A percentile compares a stretch with the other conserved stretches of the same genome.
Conservation (phyloP, 352 stramenopile genomes). For the Plasmopara halstedii region DNA sequence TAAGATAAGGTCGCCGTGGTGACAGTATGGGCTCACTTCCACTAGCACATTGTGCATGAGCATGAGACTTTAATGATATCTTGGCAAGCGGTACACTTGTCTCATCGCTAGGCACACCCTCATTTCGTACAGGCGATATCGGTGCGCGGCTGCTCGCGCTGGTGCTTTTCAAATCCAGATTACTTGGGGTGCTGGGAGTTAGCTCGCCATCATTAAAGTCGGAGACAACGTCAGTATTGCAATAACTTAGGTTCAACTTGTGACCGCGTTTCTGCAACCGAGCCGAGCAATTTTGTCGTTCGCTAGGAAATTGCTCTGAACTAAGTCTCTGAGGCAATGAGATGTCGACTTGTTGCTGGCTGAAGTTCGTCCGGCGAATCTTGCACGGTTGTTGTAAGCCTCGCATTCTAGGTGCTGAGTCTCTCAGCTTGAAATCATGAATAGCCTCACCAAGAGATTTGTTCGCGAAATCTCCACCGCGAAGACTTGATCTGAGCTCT, state of each 20-base stretch:
- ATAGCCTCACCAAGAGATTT: slow-evolving; percentile 58
- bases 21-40: neutral
- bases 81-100: slow-evolving; percentile 8
- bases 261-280: no score
- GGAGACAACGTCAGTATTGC: neutral
- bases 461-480: slow-evolving; percentile 59
- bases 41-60: no score
- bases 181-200: slow-evolving; percentile 16
- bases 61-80: neutral
- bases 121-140: slow-evolving; percentile 3
- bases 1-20: neutral
- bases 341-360: slow-evolving; percentile 6
- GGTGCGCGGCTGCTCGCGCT: slow-evolving; percentile 16
- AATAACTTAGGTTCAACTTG: no score
- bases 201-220: slow-evolving; percentile 16
- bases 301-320: slow-evolving; percentile 5
- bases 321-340: slow-evolving; percentile 2
- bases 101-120: neutral
- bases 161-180: slow-evolving; percentile 22
- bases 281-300: slow-evolving; percentile 4
- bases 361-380: slow-evolving; percentile 11
- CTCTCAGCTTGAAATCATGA: slow-evolving; percentile 37
- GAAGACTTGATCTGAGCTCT: slow-evolving; percentile 19
- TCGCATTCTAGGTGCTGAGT: slow-evolving; percentile 8
- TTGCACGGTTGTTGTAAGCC: slow-evolving; percentile 4